Conservation (phyloP, 179 eudicot species). For the Silene noctiflora region DNA sequence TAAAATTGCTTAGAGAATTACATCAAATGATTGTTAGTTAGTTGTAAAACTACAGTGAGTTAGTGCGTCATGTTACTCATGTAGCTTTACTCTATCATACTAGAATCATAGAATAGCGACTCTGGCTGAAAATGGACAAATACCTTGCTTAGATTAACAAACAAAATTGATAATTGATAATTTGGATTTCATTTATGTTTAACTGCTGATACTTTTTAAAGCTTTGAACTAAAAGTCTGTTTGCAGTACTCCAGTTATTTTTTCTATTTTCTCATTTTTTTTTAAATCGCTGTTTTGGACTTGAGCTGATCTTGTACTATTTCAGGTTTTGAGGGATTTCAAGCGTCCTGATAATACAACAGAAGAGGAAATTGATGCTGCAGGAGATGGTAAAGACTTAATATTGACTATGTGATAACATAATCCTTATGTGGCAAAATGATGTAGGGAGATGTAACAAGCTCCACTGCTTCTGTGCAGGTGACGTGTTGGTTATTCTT, state of each 20-base stretch:
- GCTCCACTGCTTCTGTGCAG: constrained; percentile 30
- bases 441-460: not conserved
- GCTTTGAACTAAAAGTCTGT: not conserved
- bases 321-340: constrained; percentile 66
- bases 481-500: constrained; percentile 89
- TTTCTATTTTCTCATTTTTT: not conserved
- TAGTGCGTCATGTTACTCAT: too few relatives aligned
- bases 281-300: not conserved
- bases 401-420: not conserved
- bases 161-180: too few relatives aligned
- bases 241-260: not conserved
- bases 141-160: too few relatives aligned
- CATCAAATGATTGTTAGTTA: too few relatives aligned
- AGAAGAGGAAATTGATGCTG: constrained; percentile 79
- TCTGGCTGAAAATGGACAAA: too few relatives aligned
- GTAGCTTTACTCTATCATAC: too few relatives aligned
- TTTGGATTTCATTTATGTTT: too few relatives aligned
- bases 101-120: too few relatives aligned
- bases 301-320: not conserved
- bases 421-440: not conserved
- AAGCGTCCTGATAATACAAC: constrained; percentile 65
- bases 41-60: too few relatives aligned
- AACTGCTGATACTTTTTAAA: too few relatives aligned
- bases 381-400: constrained; percentile 67
- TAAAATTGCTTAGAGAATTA: too few relatives aligned